Percentiles rank a stretch among this genome's conserved stretches.
Evolutionary conservation across 2,329 filamentous ascomycete genomes (phyloP).

Genomic region (Verticillium zaregamsianum): DNA sequence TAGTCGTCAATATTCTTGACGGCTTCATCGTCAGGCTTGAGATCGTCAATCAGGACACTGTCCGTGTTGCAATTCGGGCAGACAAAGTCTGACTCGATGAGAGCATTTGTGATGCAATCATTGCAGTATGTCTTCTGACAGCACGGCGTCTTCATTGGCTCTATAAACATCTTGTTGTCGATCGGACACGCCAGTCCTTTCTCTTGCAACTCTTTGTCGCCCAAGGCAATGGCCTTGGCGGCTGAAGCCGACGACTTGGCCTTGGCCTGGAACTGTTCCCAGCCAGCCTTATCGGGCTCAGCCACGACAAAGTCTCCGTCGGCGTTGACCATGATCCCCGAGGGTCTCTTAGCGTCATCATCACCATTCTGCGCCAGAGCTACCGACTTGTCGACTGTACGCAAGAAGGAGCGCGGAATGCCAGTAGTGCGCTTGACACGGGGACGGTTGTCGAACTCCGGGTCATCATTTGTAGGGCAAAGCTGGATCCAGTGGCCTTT

Average conservation of each 20-base stretch:
- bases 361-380: constrained; percentile 69
- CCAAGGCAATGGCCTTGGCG: constrained; percentile 70
- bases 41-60: constrained; percentile 87
- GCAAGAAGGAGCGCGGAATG: constrained; percentile 91
- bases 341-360: constrained; percentile 75
- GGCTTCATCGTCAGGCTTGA: constrained; percentile 76
- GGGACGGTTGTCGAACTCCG: constrained; percentile 88
- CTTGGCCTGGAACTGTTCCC: constrained; percentile 96
- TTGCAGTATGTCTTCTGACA: constrained; percentile 98
- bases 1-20: constrained; percentile 76
- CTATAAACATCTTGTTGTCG: constrained; percentile 97
- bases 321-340: constrained; percentile 95
- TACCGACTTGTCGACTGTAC: constrained; percentile 88
- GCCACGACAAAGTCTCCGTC: constrained; percentile 97
- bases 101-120: constrained; percentile 98
- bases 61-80: constrained; percentile 90
- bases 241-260: constrained; percentile 80
- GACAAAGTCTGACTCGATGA: constrained; percentile 96
- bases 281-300: constrained; percentile 89
- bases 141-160: constrained; percentile 98
- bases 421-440: constrained; percentile 95
- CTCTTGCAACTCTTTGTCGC: constrained; percentile 83
- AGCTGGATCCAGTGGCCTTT: constrained; percentile 99
- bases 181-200: constrained; percentile 88
- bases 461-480: constrained; percentile 97